A percentile compares a stretch with the other conserved stretches of the same genome.
Conservation (phyloP, 2,329 filamentous ascomycete species). For the Fusarium sambucinum region DNA sequence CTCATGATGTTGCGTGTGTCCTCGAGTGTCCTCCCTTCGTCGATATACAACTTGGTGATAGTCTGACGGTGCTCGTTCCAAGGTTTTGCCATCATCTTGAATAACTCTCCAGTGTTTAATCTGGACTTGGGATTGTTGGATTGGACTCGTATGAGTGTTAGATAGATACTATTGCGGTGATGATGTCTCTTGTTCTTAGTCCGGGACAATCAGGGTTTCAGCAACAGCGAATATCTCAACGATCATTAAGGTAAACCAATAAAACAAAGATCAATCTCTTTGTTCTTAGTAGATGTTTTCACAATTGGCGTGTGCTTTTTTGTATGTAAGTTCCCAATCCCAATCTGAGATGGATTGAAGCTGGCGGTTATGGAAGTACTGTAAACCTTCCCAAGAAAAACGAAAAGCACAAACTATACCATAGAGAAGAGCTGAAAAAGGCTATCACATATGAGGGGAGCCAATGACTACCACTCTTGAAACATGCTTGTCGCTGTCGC, state of each 20-base stretch:
- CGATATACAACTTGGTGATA: slow-evolving; percentile 58
- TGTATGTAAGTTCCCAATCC: not conserved
- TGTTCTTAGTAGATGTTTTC: not conserved
- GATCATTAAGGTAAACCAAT: slow-evolving; percentile 32
- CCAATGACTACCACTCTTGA: slow-evolving; percentile 4
- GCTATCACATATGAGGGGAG: not conserved
- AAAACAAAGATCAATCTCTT: not conserved
- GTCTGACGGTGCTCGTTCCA: slow-evolving; percentile 55
- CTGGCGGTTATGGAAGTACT: slow-evolving; percentile 31
- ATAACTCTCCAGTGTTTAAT: not conserved
- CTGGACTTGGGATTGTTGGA: not conserved
- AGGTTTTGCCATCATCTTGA: slow-evolving; percentile 58
- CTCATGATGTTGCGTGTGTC: slow-evolving; percentile 58
- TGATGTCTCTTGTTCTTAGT: slow-evolving; percentile 23
- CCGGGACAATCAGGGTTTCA: slow-evolving; percentile 39
- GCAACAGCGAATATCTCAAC: slow-evolving; percentile 22
- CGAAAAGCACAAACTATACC: slow-evolving; percentile 1
- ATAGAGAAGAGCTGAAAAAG: slow-evolving; percentile 12
- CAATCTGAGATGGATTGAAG: slow-evolving; percentile 1
- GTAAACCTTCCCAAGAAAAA: slow-evolving; percentile 29
- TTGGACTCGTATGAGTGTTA: not conserved
- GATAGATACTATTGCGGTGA: slow-evolving; percentile 4
- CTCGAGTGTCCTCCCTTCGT: slow-evolving; percentile 55
- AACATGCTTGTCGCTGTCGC: slow-evolving; percentile 2
- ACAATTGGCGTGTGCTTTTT: not conserved